A percentile compares a stretch with the other conserved stretches of the same genome.
phyloP scores from a whole-genome alignment of 2,329 filamentous ascomycete species.

The Calonectria leucothoes region DNA sequence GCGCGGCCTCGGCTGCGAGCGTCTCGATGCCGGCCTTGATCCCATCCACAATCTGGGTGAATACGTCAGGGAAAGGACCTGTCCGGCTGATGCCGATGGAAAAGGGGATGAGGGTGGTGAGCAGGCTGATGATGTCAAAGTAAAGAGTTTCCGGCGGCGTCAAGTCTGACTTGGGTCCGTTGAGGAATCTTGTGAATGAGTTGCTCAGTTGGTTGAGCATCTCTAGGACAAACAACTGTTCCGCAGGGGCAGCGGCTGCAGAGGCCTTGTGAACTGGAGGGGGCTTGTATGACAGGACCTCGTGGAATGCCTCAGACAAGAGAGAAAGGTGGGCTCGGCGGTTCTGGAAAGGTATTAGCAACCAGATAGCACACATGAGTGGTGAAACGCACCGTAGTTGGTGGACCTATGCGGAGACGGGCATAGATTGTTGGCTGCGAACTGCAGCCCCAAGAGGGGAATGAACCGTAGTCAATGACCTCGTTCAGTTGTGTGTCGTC shows the following conservation, averaged over 20 bases:
- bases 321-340: slow-evolving; percentile 61
- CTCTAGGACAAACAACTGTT: slow-evolving; percentile 58
- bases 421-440: slow-evolving; percentile 54
- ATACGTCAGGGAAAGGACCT: slow-evolving; percentile 33
- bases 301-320: slow-evolving; percentile 63
- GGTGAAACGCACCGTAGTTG: slow-evolving; percentile 56
- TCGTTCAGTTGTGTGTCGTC: slow-evolving; percentile 55
- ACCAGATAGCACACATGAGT: background rate
- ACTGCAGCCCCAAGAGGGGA: slow-evolving; percentile 59
- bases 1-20: slow-evolving; percentile 33
- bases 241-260: slow-evolving; percentile 50
- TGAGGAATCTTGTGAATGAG: slow-evolving; percentile 54
- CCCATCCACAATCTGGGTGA: slow-evolving; percentile 43
- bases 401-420: slow-evolving; percentile 62
- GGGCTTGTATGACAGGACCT: slow-evolving; percentile 60
- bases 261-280: slow-evolving; percentile 63
- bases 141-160: slow-evolving; percentile 57
- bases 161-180: slow-evolving; percentile 44
- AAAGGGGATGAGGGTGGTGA: slow-evolving; percentile 51
- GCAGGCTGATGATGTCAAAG: slow-evolving; percentile 56
- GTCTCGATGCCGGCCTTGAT: slow-evolving; percentile 42
- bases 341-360: slow-evolving; percentile 51
- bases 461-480: slow-evolving; percentile 63
- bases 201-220: slow-evolving; percentile 55
- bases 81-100: slow-evolving; percentile 39